Evolutionary conservation across 2,329 filamentous ascomycete genomes (phyloP), one percentile per base, ranked within the genome.

Genomic region (Aspergillus jensenii): DNA sequence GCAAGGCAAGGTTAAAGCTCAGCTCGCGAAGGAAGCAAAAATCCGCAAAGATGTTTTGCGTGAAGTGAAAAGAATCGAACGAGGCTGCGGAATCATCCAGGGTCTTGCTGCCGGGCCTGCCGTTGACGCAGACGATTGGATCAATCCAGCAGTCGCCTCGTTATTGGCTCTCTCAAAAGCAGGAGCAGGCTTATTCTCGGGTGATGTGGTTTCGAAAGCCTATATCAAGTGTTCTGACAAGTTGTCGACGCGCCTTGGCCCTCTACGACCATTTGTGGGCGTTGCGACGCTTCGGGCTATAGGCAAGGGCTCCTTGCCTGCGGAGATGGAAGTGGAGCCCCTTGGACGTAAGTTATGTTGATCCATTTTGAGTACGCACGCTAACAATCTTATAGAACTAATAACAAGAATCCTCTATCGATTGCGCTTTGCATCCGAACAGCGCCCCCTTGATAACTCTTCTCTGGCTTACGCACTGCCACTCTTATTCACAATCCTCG

Each of bases 331-430:
- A 61, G 82, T 90, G 62, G 95, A 98, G 70, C 85, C 89, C n/a
- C 80, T 98, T 8, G 90, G 91, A 55, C 87, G 89, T 72, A 62
- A 47, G 71, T 69, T 52, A 14, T 14, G 35, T 27, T 19, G 31
- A 19, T 23, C 15, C 37, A 40, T 33, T 27, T 14, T 41, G 19
- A 15, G 55, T 15, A 8, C 44, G 40, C 57, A 23, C 52, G 27
- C 53, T 66, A 46, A 65, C 69, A 48, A 17, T 50, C 56, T 41
- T 45, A 50, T 44, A 63, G 67, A 79, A 76, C 84, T 98, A 12
- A 83, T 96, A 12, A 97, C 93, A 3, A 86, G 95, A 73, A 87
- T 98, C 1, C 79, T 99, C 5, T 98, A 98, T 74, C 88, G 93
- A 48, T 80, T 99, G 53, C 89, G 93, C 15, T 96, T 96, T 72